Percentiles rank a stretch among this genome's conserved stretches.
Evolutionary conservation across 306 rosid genomes (phyloP).

Genomic region (Cicer yamashitae): DNA sequence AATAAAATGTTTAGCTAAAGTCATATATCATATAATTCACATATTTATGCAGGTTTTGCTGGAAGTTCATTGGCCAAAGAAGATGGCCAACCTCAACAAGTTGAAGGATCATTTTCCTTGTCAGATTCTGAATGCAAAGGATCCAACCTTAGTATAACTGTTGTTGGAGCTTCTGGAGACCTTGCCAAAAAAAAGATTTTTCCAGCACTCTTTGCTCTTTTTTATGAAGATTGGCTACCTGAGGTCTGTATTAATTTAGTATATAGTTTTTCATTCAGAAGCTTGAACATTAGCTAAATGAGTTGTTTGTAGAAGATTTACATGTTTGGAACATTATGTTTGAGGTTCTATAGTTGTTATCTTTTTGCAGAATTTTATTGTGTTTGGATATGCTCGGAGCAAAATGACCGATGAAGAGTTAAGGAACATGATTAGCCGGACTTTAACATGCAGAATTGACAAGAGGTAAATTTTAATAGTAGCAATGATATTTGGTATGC

Average conservation of each 20-base stretch:
- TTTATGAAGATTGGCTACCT: slow-evolving; percentile 87
- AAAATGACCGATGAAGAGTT: slow-evolving; percentile 82
- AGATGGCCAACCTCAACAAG: slow-evolving; percentile 46
- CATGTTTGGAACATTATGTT: slow-evolving; percentile 33
- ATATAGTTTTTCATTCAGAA: slow-evolving; percentile 23
- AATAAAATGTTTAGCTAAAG: slow-evolving; percentile 18
- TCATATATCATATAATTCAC: slow-evolving; percentile 39
- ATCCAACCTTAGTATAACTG: slow-evolving; percentile 79
- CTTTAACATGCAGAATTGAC: slow-evolving; percentile 93
- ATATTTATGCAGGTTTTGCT: slow-evolving; percentile 56
- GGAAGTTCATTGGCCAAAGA: slow-evolving; percentile 63
- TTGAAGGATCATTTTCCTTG: slow-evolving; percentile 52
- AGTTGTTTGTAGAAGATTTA: slow-evolving; percentile 11
- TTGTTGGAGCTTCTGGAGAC: slow-evolving; percentile 99
- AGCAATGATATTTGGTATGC: slow-evolving; percentile 24
- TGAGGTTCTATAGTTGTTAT: slow-evolving; percentile 33
- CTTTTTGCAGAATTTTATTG: slow-evolving; percentile 69
- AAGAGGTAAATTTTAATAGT: slow-evolving; percentile 61
- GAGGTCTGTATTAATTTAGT: slow-evolving; percentile 56
- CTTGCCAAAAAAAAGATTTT: slow-evolving; percentile 96
- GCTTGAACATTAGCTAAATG: not conserved
- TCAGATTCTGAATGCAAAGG: slow-evolving; percentile 51
- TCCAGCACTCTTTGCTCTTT: slow-evolving; percentile 97
- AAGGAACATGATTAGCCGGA: slow-evolving; percentile 78
- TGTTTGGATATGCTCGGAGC: slow-evolving; percentile 87